Percentiles rank a stretch among this genome's conserved stretches.
Conservation (phyloP, 768 basidiomycete species). For the Leccinum truebloodii region DNA sequence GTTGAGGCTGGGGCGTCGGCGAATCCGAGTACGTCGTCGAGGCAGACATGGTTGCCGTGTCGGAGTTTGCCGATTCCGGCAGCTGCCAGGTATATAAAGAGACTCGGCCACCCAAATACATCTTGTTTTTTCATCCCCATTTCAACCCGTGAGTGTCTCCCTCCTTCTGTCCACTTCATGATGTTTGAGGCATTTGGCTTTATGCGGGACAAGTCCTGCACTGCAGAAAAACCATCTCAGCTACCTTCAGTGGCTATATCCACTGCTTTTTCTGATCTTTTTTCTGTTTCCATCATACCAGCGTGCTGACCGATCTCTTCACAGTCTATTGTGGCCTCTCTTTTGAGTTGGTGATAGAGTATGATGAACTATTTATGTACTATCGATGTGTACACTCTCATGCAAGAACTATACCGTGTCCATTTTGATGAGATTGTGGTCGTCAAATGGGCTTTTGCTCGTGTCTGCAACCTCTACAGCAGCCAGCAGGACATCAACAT, state of each 20-base stretch:
- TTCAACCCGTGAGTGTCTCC: conserved; percentile 25
- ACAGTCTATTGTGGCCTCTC: conserved; percentile 11
- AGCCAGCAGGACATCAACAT: conserved; percentile 71
- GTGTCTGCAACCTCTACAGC: conserved; percentile 61
- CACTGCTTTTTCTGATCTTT: conserved; percentile 49
- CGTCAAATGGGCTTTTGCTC: conserved; percentile 35
- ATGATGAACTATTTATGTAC: neutral
- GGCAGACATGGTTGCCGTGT: conserved; percentile 32
- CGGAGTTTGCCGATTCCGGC: conserved; percentile 30
- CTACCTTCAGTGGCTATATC: conserved; percentile 72
- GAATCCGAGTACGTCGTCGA: conserved; percentile 33
- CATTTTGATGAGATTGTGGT: conserved; percentile 56
- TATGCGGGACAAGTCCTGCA: conserved; percentile 65
- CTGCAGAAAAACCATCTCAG: conserved; percentile 87
- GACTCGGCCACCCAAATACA: neutral
- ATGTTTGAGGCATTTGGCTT: conserved; percentile 97
- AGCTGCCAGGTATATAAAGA: conserved; percentile 25
- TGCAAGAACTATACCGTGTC: conserved; percentile 31
- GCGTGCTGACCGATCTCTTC: conserved; percentile 28
- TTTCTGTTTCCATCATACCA: neutral
- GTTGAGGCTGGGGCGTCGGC: conserved; percentile 33
- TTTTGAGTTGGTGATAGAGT: neutral
- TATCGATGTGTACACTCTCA: neutral
- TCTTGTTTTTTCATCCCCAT: neutral
- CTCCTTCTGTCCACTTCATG: conserved; percentile 37